Base-by-base conservation (phyloP, 2,329 filamentous ascomycete genomes). In the Aspergillus tamarii region DNA sequence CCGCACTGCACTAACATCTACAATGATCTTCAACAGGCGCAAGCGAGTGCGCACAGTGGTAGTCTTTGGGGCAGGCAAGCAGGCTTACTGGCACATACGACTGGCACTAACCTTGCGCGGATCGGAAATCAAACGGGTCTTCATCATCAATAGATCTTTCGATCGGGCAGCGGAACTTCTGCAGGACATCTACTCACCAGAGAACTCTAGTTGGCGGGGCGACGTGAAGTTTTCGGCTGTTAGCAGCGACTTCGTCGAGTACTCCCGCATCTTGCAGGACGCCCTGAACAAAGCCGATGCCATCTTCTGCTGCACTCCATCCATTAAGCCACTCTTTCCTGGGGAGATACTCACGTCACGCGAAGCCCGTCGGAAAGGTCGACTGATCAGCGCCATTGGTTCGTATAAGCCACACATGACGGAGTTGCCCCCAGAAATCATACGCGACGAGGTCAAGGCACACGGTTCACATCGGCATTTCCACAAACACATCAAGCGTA, bases 31-130 rank as follows among this genome's bases (percentile, higher is more conserved):
- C 21, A 87, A 87, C 72, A 85, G 77, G 71, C 91, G 94, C 61
- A 82, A 85, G 61, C 85, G 85, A 32, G 89, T 96, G 48, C 89
- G 90, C 73, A 92, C 89, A 16, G 74, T 97, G 12, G 89, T 90
- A 16, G 90, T 96, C 59, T 98, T 97, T 76, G 94, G 94, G 28
- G 89, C 91, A 39, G 94, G 94, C 53, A 88, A 90, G 70, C 94
- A 97, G 81, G 94, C 94, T 14, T 96, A 94, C 81, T 98, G 94
- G 94, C 94, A 97, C 76, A 88, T 96, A 50, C 89, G 93, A 0
- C 85, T 98, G 5, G 90, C 94, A 0, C 84, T 98, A 67, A 84
- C 95, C 57, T 72, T 83, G 34, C 90, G 86, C 1, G 83, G 84
- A 0, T 73, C 81, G 53, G 91, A 92, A 23, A 89, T 97, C 70